Evolutionary conservation across 352 stramenopile genomes (phyloP).

Genomic region (Globisporangium apiculatum): DNA sequence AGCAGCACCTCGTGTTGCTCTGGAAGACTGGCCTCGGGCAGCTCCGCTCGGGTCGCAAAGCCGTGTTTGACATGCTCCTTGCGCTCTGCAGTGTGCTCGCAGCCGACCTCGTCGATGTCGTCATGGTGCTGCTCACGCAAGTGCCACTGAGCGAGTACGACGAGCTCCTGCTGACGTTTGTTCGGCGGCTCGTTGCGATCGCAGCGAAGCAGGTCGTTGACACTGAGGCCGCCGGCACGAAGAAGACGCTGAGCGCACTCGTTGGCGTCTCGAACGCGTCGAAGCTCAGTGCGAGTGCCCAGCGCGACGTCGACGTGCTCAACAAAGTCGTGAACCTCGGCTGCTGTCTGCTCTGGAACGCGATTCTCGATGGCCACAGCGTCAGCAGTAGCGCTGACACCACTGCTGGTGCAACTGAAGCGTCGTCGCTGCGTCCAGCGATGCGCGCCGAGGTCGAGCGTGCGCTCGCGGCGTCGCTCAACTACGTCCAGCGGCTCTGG

Average conservation of each 20-base stretch:
- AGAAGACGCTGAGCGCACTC: slow-evolving; percentile 66
- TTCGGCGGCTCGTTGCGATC: slow-evolving; percentile 70
- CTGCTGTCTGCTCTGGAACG: slow-evolving; percentile 78
- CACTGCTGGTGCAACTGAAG: background rate
- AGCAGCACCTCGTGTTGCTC: slow-evolving; percentile 63
- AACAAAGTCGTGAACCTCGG: slow-evolving; percentile 70
- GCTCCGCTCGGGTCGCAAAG: slow-evolving; percentile 58
- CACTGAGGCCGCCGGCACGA: slow-evolving; percentile 51
- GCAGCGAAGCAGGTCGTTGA: slow-evolving; percentile 66
- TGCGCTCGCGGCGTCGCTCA: slow-evolving; percentile 64
- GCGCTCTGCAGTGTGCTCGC: slow-evolving; percentile 55
- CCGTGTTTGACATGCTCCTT: slow-evolving; percentile 68
- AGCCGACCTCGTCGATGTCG: slow-evolving; percentile 68
- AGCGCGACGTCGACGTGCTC: slow-evolving; percentile 65
- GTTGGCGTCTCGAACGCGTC: slow-evolving; percentile 47
- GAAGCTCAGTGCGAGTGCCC: slow-evolving; percentile 33
- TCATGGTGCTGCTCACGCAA: slow-evolving; percentile 72
- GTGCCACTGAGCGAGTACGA: slow-evolving; percentile 66
- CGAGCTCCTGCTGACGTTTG: slow-evolving; percentile 68
- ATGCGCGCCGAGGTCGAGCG: slow-evolving; percentile 47
- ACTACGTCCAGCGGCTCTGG: slow-evolving; percentile 65
- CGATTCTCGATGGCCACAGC: slow-evolving; percentile 30
- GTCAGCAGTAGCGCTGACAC: slow-evolving; percentile 11
- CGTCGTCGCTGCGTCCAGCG: slow-evolving; percentile 15
- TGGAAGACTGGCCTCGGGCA: slow-evolving; percentile 71